phyloP scores from a whole-genome alignment of 106 monocot genomes.

The Phalaenopsis aphrodite region DNA sequence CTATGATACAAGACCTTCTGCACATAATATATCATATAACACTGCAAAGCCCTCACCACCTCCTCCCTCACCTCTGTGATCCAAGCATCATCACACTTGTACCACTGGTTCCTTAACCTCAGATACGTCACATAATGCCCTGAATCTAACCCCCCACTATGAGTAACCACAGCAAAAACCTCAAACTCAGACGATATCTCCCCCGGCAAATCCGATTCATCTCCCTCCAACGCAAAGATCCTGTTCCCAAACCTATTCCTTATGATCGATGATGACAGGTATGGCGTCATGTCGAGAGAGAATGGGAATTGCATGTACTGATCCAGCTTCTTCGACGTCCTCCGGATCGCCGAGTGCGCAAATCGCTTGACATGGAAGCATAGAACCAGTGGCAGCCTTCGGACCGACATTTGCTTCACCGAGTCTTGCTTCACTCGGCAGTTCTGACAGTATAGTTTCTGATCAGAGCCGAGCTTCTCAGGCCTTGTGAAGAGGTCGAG shows the following conservation, averaged over 20 bases:
- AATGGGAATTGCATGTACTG: conserved; percentile 53
- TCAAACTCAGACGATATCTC: conserved; percentile 52
- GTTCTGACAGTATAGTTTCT: conserved; percentile 46
- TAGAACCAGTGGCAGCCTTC: conserved; percentile 42
- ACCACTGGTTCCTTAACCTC: conserved; percentile 43
- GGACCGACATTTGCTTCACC: conserved; percentile 62
- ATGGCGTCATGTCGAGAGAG: conserved; percentile 54
- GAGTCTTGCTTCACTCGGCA: conserved; percentile 44
- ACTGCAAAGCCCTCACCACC: conserved; percentile 39
- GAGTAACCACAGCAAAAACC: conserved; percentile 62
- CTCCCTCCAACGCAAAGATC: conserved; percentile 46
- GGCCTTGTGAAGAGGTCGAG: conserved; percentile 60
- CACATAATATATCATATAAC: conserved; percentile 55
- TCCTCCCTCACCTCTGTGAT: conserved; percentile 42
- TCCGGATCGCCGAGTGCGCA: conserved; percentile 23
- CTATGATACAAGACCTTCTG: conserved; percentile 33
- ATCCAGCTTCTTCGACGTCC: conserved; percentile 42
- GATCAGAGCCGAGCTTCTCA: conserved; percentile 58
- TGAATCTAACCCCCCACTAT: conserved; percentile 41
- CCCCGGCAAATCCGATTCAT: conserved; percentile 23
- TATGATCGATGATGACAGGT: conserved; percentile 48
- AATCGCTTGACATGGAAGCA: conserved; percentile 74
- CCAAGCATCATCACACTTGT: conserved; percentile 73
- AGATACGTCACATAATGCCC: conserved; percentile 64
- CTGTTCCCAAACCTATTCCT: conserved; percentile 45